Conservation (phyloP, 2,329 filamentous ascomycete species). For the Cladosporium sp. region DNA sequence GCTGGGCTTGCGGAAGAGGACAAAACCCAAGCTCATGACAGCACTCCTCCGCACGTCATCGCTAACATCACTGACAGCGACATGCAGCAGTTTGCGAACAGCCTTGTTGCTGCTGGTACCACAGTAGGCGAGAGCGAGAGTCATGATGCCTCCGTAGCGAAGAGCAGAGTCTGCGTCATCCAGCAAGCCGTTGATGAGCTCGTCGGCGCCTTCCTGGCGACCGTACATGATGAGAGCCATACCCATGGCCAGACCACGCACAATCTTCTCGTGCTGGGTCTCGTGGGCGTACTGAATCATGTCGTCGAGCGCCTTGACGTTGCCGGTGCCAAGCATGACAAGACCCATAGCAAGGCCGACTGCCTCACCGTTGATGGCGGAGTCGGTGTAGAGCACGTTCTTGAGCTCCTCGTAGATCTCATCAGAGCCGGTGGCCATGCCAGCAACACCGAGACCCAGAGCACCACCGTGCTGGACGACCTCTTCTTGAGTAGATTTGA, state of each 20-base stretch:
- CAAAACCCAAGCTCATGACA: constrained; percentile 96
- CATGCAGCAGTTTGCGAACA: constrained; percentile 88
- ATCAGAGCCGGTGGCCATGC: constrained; percentile 91
- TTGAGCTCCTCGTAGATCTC: constrained; percentile 89
- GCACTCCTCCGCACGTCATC: constrained; percentile 94
- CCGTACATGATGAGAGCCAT: constrained; percentile 99
- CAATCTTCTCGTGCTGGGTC: constrained; percentile 97
- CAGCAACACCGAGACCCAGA: constrained; percentile 88
- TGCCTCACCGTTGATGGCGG: constrained; percentile 92
- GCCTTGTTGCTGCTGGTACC: constrained; percentile 98
- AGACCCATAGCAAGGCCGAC: constrained; percentile 94
- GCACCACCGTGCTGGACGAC: constrained; percentile 96
- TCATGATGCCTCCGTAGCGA: constrained; percentile 96
- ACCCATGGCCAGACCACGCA: constrained; percentile 87
- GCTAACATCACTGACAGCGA: constrained; percentile 95
- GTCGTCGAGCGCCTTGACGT: constrained; percentile 84
- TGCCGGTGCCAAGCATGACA: constrained; percentile 97
- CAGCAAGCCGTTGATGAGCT: constrained; percentile 86
- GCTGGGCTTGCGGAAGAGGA: constrained; percentile 94
- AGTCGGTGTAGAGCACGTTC: constrained; percentile 83
- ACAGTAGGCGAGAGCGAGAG: constrained; percentile 95
- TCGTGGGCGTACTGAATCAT: constrained; percentile 98
- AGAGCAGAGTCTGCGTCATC: constrained; percentile 90
- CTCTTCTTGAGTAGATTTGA: constrained; percentile 72
- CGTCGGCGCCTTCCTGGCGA: constrained; percentile 88